Conservation (phyloP, 73 alveolate genomes). For the Stentor roeselii region DNA sequence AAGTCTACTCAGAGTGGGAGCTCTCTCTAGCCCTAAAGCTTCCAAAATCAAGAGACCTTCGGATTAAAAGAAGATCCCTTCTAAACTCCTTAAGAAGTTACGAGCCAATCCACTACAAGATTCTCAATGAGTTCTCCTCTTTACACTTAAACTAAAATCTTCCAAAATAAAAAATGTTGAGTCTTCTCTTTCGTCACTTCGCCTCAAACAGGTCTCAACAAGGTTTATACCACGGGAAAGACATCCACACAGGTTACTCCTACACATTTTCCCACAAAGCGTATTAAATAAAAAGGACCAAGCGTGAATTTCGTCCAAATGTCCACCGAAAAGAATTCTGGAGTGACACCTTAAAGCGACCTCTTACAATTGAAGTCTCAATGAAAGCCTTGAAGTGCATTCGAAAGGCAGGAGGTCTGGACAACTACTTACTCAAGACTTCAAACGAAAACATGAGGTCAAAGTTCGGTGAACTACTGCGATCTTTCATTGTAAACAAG, state of each 20-base stretch:
- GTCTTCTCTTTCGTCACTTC: not conserved
- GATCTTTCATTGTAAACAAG: conserved; percentile 36
- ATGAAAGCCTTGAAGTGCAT: conserved; percentile 46
- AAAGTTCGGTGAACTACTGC: conserved; percentile 43
- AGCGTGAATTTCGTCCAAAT: conserved; percentile 45
- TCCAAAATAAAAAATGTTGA: conserved; percentile 17
- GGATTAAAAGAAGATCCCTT: not conserved
- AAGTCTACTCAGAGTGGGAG: not conserved
- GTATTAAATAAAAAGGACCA: conserved; percentile 4
- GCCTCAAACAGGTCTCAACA: conserved; percentile 21
- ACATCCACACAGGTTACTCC: conserved; percentile 5
- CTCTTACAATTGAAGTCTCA: conserved; percentile 31
- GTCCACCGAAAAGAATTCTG: conserved; percentile 28
- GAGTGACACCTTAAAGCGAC: conserved; percentile 31
- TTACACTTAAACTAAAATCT: too few species aligned
- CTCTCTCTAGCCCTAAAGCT: not conserved
- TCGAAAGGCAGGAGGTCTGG: conserved; percentile 52
- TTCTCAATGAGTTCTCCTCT: too few species aligned
- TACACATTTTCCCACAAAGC: conserved; percentile 46
- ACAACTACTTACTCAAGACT: conserved; percentile 47
- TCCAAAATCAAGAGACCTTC: not conserved
- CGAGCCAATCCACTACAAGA: too few species aligned
- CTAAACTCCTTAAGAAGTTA: not conserved
- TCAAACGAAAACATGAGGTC: conserved; percentile 39
- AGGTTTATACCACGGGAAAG: conserved; percentile 24